These are phyloP conservation scores for Quercus ilex DNA, from an alignment of 306 rosid species.

Conservation along the genomic window DNA sequence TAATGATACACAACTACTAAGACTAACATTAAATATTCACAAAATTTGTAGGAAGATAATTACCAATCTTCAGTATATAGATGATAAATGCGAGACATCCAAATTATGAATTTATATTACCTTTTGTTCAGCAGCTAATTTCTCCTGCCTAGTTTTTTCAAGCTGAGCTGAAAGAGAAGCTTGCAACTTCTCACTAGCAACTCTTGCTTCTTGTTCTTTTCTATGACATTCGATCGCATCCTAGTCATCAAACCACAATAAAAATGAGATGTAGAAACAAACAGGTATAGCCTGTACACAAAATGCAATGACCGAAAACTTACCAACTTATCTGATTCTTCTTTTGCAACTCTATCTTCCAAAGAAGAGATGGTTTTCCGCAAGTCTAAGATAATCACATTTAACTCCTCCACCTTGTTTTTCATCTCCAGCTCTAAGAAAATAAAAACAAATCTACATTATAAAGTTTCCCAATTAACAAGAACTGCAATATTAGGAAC, in stretches of 20 bases:
- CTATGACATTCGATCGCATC: slow-evolving; percentile 57
- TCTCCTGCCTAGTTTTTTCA: slow-evolving; percentile 58
- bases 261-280: background rate
- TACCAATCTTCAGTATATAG: background rate
- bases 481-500: background rate
- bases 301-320: slow-evolving; percentile 8
- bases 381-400: slow-evolving; percentile 38
- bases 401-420: slow-evolving; percentile 46
- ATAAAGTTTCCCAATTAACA: background rate
- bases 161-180: slow-evolving; percentile 61
- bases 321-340: slow-evolving; percentile 78
- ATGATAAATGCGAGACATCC: background rate
- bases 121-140: slow-evolving; percentile 64
- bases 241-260: slow-evolving; percentile 35
- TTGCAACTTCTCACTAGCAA: slow-evolving; percentile 48
- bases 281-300: slow-evolving; percentile 3
- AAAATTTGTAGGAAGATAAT: background rate
- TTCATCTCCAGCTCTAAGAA: slow-evolving; percentile 70
- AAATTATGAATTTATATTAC: slow-evolving; percentile 31
- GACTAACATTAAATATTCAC: background rate
- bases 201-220: slow-evolving; percentile 74
- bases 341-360: slow-evolving; percentile 57
- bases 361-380: slow-evolving; percentile 41
- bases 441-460: slow-evolving; percentile 24
- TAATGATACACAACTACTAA: background rate